Base-by-base conservation (phyloP, 2,329 filamentous ascomycete genomes). In the Arthroderma sp. region DNA sequence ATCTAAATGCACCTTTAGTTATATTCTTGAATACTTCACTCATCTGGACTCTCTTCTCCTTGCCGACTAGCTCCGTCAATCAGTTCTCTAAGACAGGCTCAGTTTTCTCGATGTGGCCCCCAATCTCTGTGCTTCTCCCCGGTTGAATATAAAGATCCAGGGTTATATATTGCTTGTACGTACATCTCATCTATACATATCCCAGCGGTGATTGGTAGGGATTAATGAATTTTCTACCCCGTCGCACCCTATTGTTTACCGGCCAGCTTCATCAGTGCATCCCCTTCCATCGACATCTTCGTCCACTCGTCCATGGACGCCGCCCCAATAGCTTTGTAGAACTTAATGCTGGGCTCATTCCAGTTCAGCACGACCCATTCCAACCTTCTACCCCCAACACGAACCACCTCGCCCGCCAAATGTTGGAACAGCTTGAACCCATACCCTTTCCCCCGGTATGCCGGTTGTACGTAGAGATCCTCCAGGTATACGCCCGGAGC, bases 351-450 rank as follows among this genome's bases (percentile, higher is more conserved):
- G 5, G 86, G 84, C 69, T 85, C 77, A 59, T 96, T 96, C 87
- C 87, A 94, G 48, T 85, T 89, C 55, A 95, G 65, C 50, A 94
- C 91, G 52, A 74, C 80, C 89, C 89, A 96, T 59, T 96, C 88
- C 45, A 96, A 66, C 47, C 89, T 72, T 5, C 74, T 79, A 1
- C 87, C 87, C 3, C 75, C 71, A 51, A 88, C 81, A 43, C 74
- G 73, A 43, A 83, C 58, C 3, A 86, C 80, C 68, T 94, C 84
- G 57, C 75, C 77, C n/a, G 88, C 89, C 59, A 95, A 67, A 53
- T 78, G 77, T 49, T 75, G 75, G 40, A 96, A 69, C 58, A 96
- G 63, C 54, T 72, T 68, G 64, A 81, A 83, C 34, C 88, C 89
- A 59, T 89, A 94, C 0, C 88, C 88, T 49, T 76, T 77, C 31